Evolutionary conservation across 441 rosid species (phyloP), one percentile per base, ranked within the genome.

Genomic region (Croton laevigatus): DNA sequence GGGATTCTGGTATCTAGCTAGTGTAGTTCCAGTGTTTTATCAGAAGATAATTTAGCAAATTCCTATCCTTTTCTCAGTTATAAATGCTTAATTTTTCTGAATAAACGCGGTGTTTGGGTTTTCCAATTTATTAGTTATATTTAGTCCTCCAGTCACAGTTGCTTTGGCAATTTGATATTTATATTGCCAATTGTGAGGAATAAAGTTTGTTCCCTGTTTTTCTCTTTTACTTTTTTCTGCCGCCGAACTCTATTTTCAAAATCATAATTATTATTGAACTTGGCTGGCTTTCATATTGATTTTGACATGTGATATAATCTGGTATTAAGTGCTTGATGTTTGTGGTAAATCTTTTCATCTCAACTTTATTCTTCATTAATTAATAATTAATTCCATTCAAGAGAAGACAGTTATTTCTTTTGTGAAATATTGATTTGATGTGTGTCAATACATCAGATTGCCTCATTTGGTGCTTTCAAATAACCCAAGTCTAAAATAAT

Each of bases 81-180:
- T 63, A 44, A 14, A 17, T 14, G 57, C 55, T 44, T 13, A 17
- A 19, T 11, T 12, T 12, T 44, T 70, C 44, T 14, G 65, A 19
- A 16, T 36, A 36, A 57, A 19, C 55, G 69, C 23, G 4, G 17
- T 54, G 32, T 45, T 54, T 64, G 54, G 23, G 53, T 42, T 13
- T 34, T 65, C 8, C 7, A 22, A 48, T 20, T 64, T 32, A 19
- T 57, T 71, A 52, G 17, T 51, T 69, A 48, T 59, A 55, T 42
- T 54, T 34, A 40, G 32, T 27, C 32, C 40, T 0, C 14, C 9
- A 17, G 52, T 42, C 6, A 40, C 42, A 52, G 19, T 23, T 38
- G 62, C 19, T 48, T 61, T 40, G 52, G 51, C 32, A 10, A 23
- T 17, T 32, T 40, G 23, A 5, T 7, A 38, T 16, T 58, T 55